A percentile compares a stretch with the other conserved stretches of the same genome.
Evolutionary conservation across 106 monocot species (phyloP).

Genomic region (Gastrodia elata): DNA sequence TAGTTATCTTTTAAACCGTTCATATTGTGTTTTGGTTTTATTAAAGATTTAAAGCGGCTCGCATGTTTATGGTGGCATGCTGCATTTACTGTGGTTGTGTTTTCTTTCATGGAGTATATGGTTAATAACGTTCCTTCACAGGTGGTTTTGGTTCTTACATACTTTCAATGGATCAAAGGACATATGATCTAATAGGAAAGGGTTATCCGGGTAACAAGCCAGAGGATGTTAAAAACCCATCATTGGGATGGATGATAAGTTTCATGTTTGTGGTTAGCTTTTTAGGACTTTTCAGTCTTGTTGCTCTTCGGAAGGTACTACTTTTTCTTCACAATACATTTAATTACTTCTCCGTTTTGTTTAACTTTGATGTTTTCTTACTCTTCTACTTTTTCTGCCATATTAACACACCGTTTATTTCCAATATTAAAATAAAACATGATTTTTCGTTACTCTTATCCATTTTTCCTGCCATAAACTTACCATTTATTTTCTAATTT

Average conservation of each 20-base stretch:
- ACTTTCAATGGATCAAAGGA: slow-evolving; percentile 89
- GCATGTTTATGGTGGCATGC: background rate
- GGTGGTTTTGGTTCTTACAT: slow-evolving; percentile 95
- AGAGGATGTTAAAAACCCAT: slow-evolving; percentile 88
- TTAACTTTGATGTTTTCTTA: background rate
- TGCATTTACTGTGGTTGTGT: background rate
- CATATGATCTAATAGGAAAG: slow-evolving; percentile 86
- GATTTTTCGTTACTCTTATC: background rate
- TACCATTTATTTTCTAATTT: background rate
- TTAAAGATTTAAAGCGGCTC: background rate
- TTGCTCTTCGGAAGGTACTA: slow-evolving; percentile 84
- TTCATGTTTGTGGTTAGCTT: slow-evolving; percentile 97
- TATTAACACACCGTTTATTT: background rate
- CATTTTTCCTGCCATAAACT: background rate
- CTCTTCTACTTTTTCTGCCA: background rate
- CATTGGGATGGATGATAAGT: slow-evolving; percentile 95
- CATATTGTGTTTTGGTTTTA: too few species aligned
- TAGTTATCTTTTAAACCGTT: background rate
- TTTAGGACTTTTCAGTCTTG: slow-evolving; percentile 87
- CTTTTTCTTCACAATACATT: background rate
- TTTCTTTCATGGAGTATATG: background rate
- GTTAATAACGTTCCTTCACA: slow-evolving; percentile 15
- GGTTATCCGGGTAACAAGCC: slow-evolving; percentile 90
- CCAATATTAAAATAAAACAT: background rate
- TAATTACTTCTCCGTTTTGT: background rate